These are phyloP conservation scores for Oxytropis ochrocephala DNA, from an alignment of 306 rosid genomes.

Conservation along the genomic window DNA sequence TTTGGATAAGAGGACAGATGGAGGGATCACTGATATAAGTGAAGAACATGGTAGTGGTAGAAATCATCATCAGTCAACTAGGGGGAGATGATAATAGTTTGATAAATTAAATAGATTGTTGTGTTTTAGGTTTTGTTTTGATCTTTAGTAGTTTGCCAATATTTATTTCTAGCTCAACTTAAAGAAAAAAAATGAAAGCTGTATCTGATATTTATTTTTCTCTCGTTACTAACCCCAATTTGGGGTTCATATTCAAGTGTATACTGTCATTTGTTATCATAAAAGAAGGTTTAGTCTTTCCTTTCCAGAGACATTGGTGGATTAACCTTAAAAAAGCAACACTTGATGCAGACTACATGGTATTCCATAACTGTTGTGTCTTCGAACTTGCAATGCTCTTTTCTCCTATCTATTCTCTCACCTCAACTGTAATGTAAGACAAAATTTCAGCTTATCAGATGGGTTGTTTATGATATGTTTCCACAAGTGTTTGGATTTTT, in stretches of 20 bases:
- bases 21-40: conserved; percentile 45
- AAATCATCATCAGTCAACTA: conserved; percentile 40
- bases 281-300: conserved; percentile 20
- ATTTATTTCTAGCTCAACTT: conserved; percentile 21
- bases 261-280: conserved; percentile 30
- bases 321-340: neutral
- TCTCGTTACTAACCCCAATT: conserved; percentile 27
- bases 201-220: conserved; percentile 8
- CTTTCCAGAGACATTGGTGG: conserved; percentile 22
- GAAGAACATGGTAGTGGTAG: conserved; percentile 51
- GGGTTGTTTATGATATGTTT: neutral
- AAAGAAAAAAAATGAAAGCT: neutral
- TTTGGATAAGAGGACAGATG: conserved; percentile 38
- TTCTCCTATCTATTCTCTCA: too few relatives aligned
- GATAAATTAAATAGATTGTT: conserved; percentile 35
- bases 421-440: too few relatives aligned
- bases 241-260: conserved; percentile 31
- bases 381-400: too few relatives aligned
- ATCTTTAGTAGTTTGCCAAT: conserved; percentile 19
- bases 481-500: neutral
- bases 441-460: neutral
- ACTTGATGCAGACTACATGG: neutral
- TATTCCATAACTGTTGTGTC: too few relatives aligned
- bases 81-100: conserved; percentile 45
- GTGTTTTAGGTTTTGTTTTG: conserved; percentile 9